Evolutionary conservation across 2,329 filamentous ascomycete genomes (phyloP).

Genomic region (Botryotinia globosa): DNA sequence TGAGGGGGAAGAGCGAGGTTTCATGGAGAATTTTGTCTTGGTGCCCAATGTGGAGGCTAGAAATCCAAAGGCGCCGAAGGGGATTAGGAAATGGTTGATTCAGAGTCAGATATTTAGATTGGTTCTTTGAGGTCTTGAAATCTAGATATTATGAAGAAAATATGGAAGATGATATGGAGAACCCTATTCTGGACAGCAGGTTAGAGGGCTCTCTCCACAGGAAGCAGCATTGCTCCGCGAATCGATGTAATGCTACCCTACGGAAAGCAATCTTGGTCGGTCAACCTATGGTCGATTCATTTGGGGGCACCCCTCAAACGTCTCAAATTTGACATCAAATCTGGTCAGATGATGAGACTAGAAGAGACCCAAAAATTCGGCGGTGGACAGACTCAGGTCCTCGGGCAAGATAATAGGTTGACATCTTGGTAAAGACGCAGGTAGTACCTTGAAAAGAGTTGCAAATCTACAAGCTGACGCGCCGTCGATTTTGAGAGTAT

Average conservation of each 20-base stretch:
- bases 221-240: neutral
- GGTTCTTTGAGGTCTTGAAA: conserved; percentile 26
- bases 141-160: neutral
- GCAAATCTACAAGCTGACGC: neutral
- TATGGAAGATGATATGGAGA: neutral
- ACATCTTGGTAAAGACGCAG: neutral
- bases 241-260: neutral
- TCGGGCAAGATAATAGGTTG: neutral
- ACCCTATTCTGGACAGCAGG: neutral
- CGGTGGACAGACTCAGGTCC: neutral
- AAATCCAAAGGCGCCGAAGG: conserved; percentile 51
- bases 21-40: conserved; percentile 77
- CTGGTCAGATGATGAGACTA: neutral
- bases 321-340: neutral
- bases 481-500: neutral
- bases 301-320: neutral
- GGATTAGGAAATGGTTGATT: conserved; percentile 60
- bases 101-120: conserved; percentile 70
- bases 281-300: neutral
- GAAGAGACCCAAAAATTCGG: neutral
- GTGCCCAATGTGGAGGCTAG: conserved; percentile 70
- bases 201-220: neutral
- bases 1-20: conserved; percentile 63
- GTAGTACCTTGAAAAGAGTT: neutral
- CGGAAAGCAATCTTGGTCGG: neutral